Base-by-base conservation (phyloP, 306 rosid species). In the Cucumis cinereus region DNA sequence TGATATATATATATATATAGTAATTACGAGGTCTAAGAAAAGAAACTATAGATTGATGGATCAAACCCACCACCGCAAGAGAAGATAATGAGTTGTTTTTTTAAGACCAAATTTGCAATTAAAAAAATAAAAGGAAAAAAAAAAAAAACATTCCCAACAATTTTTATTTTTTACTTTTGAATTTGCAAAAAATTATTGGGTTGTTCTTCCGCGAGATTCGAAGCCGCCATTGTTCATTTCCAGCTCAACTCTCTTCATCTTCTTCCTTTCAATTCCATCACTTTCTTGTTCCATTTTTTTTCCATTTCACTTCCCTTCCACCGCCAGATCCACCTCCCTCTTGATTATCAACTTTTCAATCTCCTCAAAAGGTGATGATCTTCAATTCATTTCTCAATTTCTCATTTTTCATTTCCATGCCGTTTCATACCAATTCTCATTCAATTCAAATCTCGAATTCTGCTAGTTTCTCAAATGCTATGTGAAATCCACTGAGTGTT, bases 151-250 rank as follows among this genome's bases (percentile, higher is more conserved):
- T 40, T 41, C 47, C 47, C 10, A 41, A 10, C 9, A 41, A 7
- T 14, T 49, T 47, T 0, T 13, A 49, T 49, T 49, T 16, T 16
- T 6, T 14, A 49, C 7, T 14, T 47, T 14, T 49, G 47, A 63
- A 19, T 63, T 63, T 36, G 17, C 72, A n/a, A 62, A n/a, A 62
- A n/a, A 23, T 15, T 64, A 19, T 2, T 35, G 50, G 50, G 49
- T 5, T 64, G 75, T 70, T 23, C 75, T 43, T 69, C 57, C 75
- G 75, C 23, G 57, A 69, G 38, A 69, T 38, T 43, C 58, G 40
- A 70, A 70, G 75, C 75, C 75, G 75, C 75, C 36, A 70, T 7
- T 70, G 35, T 70, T 70, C 75, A 35, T 47, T 16, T 47, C 58
- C 58, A 70, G 75, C 57, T 70, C 75, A 70, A 13, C 58, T 45